Base-by-base conservation (phyloP, 2,329 filamentous ascomycete genomes). In the Pestalotiopsis sp. region DNA sequence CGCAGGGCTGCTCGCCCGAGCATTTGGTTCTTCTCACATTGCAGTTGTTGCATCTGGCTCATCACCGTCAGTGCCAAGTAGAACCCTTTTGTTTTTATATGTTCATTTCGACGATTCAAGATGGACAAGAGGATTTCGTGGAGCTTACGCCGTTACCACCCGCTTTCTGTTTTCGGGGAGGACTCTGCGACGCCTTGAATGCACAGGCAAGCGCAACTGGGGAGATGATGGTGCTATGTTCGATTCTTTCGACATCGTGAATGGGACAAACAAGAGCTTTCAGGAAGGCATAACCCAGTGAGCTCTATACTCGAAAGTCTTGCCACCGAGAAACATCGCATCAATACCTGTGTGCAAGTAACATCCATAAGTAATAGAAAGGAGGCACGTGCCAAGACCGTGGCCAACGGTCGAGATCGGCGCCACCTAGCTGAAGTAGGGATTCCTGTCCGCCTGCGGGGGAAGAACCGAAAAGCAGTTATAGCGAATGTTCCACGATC, bases 1-100 rank as follows among this genome's bases (percentile, higher is more conserved):
- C 73, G 73, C 85, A 87, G 0, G 85, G 85, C n/a, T 73, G 76
- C 3, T 84, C 80, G 60, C 85, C 85, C 13, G 84, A 86, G 75
- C 85, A 87, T 71, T 85, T 86, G 74, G 86, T 83, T 68, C 85
- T 81, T 59, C 84, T 82, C 60, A 86, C 74, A 76, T 87, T 87
- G 77, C 85, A 87, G 74, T 78, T 82, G 72, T 87, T 87, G 79
- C 85, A 87, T 68, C 85, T 86, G 69, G 45, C 7, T 14, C 20
- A 31, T n/a, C 59, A 6, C 65, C 14, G 9, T 58, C 59, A 63
- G 45, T 41, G 4, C 5, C n/a, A 11, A 11, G 2, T 23, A 3
- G 14, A 12, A 4, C 17, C 17, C 60, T n/a, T 5, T 39, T 45
- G 61, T 36, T 17, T 27, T 67, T 27, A 61, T 41, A 36, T 70